Conservation (phyloP, 73 alveolate species). For the Symbiodinium natans region DNA sequence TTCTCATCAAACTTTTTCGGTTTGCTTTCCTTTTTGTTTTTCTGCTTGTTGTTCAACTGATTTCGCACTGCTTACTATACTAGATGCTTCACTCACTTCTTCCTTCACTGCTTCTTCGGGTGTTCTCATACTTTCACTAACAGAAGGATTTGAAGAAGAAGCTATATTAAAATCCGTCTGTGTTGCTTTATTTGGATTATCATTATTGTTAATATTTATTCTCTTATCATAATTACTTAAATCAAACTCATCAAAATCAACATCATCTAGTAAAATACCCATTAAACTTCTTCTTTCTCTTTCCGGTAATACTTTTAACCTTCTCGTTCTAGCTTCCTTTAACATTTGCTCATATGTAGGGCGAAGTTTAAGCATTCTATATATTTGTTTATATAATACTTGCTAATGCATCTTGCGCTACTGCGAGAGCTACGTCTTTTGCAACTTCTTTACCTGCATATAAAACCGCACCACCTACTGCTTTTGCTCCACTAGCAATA, state of each 20-base stretch:
- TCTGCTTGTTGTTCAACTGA: not conserved
- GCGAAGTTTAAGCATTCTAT: slow-evolving; percentile 18
- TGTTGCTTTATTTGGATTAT: not conserved
- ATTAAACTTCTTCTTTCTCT: not conserved
- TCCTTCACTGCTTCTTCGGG: not conserved
- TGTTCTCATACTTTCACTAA: not conserved
- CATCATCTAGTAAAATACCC: not conserved
- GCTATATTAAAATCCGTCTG: not conserved
- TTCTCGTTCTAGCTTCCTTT: not conserved
- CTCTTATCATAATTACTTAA: not conserved
- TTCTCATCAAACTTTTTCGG: not conserved
- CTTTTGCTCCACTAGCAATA: no score
- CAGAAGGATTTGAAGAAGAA: not conserved
- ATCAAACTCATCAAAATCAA: not conserved
- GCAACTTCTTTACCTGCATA: no score
- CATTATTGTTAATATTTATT: not conserved
- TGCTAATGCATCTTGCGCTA: no score
- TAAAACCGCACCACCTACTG: no score
- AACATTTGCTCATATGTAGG: not conserved
- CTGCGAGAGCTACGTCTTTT: no score
- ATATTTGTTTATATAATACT: not conserved
- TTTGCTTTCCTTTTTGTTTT: not conserved
- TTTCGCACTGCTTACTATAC: not conserved
- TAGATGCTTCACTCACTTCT: not conserved
- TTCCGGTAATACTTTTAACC: not conserved